These are phyloP conservation scores for Microdochium paspali DNA, from an alignment of 2,329 filamentous ascomycete species.

Conservation along the genomic window DNA sequence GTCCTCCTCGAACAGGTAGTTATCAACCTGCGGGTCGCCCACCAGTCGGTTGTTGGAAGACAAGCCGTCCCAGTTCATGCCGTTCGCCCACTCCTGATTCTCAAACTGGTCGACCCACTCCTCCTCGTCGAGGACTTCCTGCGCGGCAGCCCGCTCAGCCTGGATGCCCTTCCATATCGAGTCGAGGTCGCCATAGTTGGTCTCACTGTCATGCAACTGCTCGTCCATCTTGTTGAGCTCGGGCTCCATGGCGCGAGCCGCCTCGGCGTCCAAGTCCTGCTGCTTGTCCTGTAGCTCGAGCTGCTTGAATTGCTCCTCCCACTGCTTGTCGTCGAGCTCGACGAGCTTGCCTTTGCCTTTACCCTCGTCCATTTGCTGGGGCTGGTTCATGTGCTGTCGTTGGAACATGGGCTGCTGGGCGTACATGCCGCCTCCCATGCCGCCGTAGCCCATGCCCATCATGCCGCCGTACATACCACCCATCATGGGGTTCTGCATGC, in stretches of 20 bases:
- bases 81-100: slow-evolving; percentile 67
- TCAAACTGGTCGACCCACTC: slow-evolving; percentile 60
- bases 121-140: slow-evolving; percentile 57
- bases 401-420: slow-evolving; percentile 50
- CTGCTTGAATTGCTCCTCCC: slow-evolving; percentile 93
- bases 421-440: slow-evolving; percentile 44
- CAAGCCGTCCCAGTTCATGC: slow-evolving; percentile 56
- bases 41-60: slow-evolving; percentile 26
- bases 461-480: slow-evolving; percentile 25
- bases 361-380: slow-evolving; percentile 34
- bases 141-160: slow-evolving; percentile 61
- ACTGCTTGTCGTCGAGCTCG: slow-evolving; percentile 86
- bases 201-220: slow-evolving; percentile 54
- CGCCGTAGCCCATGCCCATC: slow-evolving; percentile 30
- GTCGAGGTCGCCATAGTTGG: slow-evolving; percentile 79
- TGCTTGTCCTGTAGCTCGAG: slow-evolving; percentile 41
- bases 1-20: slow-evolving; percentile 91
- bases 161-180: slow-evolving; percentile 78
- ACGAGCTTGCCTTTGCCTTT: slow-evolving; percentile 90
- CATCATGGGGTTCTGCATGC: slow-evolving; percentile 52
- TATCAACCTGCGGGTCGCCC: slow-evolving; percentile 68
- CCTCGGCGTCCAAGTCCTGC: slow-evolving; percentile 48
- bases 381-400: slow-evolving; percentile 35
- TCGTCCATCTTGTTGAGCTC: slow-evolving; percentile 83
- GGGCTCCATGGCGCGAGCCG: slow-evolving; percentile 59